Conservation (phyloP, 2,329 filamentous ascomycete species). For the Alternaria brassicae region DNA sequence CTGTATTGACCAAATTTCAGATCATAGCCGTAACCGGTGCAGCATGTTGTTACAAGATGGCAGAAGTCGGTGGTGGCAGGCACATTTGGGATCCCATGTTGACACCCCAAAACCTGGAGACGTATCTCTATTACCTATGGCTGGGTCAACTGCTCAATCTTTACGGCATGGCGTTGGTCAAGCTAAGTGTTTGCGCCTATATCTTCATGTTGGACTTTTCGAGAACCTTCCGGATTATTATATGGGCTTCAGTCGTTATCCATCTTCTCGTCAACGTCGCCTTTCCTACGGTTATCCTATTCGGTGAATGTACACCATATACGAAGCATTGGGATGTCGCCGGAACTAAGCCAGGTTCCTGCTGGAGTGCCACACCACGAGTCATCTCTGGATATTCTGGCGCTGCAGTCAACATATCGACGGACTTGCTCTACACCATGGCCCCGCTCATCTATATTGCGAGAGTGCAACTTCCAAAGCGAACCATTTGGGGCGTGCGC, state of each 20-base stretch:
- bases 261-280: conserved; percentile 33
- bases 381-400: conserved; percentile 38
- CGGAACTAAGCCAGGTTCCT: conserved; percentile 29
- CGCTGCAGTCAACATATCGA: conserved; percentile 35
- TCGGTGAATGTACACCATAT: conserved; percentile 34
- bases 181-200: conserved; percentile 39
- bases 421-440: conserved; percentile 34
- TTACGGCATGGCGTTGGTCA: conserved; percentile 39
- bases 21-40: conserved; percentile 31
- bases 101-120: conserved; percentile 26
- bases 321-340: conserved; percentile 33
- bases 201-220: conserved; percentile 39
- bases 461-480: conserved; percentile 32
- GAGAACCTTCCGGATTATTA: conserved; percentile 26
- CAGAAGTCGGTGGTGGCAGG: conserved; percentile 26
- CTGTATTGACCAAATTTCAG: conserved; percentile 18
- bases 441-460: conserved; percentile 35
- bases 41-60: conserved; percentile 29
- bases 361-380: conserved; percentile 32
- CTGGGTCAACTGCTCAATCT: conserved; percentile 34
- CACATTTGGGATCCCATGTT: conserved; percentile 37
- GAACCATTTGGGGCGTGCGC: conserved; percentile 37
- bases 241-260: conserved; percentile 31
- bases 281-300: conserved; percentile 31
- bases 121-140: conserved; percentile 32